Evolutionary conservation across 2,329 filamentous ascomycete species (phyloP).

Genomic region (Huntiella savannae): DNA sequence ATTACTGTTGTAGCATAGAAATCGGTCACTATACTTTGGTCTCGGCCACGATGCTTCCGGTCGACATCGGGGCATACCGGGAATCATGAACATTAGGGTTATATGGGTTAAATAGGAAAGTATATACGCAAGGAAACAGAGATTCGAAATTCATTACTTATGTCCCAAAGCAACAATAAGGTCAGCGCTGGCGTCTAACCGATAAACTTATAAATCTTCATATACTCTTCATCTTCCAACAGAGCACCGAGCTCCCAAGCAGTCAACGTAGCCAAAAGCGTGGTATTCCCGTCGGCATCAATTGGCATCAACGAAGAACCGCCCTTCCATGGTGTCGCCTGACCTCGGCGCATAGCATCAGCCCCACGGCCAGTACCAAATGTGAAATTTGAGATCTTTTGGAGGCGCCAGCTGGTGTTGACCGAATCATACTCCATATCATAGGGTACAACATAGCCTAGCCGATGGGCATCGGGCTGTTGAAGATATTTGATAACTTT

Average conservation of each 20-base stretch:
- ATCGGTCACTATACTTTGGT: no score
- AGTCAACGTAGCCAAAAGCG: background rate
- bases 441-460: background rate
- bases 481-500: background rate
- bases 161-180: no score
- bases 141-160: no score
- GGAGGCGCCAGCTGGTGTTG: background rate
- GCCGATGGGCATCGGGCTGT: background rate
- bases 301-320: conserved; percentile 1
- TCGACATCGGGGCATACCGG: no score
- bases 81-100: no score
- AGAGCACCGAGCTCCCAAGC: background rate
- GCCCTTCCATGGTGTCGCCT: background rate
- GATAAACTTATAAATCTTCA: background rate
- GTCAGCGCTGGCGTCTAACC: no score
- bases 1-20: no score
- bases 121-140: no score
- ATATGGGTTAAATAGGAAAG: no score
- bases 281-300: background rate
- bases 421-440: background rate
- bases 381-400: background rate
- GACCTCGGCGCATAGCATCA: background rate
- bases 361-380: background rate
- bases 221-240: conserved; percentile 1
- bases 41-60: no score